Conservation (phyloP, 768 basidiomycete species). For the Mycena pura region DNA sequence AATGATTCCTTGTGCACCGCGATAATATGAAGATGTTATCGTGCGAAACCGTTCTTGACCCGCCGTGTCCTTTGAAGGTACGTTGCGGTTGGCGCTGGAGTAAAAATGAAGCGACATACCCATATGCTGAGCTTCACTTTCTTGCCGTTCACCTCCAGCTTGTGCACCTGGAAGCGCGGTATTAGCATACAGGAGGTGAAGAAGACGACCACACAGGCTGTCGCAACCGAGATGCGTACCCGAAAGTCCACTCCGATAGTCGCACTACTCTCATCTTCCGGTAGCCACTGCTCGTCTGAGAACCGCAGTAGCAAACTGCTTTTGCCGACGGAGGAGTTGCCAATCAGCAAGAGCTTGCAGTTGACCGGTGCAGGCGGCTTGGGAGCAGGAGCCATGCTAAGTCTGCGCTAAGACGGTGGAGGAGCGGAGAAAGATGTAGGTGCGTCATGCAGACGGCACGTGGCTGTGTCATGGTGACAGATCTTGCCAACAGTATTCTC, state of each 20-base stretch:
- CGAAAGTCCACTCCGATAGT: conserved; percentile 89
- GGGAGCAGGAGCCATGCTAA: conserved; percentile 24
- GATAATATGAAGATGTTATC: conserved; percentile 94
- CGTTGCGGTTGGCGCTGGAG: neutral
- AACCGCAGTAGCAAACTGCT: conserved; percentile 92
- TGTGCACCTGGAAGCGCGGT: conserved; percentile 62
- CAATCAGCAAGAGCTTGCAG: conserved; percentile 84
- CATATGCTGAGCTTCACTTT: conserved; percentile 95
- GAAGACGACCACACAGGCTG: conserved; percentile 15
- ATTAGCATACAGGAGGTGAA: conserved; percentile 10
- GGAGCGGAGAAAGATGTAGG: neutral
- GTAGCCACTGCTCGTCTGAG: conserved; percentile 94
- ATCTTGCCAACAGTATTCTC: too few species aligned
- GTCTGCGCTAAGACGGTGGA: neutral
- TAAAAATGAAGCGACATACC: conserved; percentile 59
- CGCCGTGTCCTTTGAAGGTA: conserved; percentile 80
- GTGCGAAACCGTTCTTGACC: conserved; percentile 98
- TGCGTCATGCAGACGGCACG: neutral
- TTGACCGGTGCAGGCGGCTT: conserved; percentile 59
- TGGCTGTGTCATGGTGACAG: too few species aligned
- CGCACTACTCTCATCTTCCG: conserved; percentile 87
- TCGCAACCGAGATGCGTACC: conserved; percentile 47
- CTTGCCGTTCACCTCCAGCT: conserved; percentile 84
- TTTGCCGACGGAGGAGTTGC: conserved; percentile 92
- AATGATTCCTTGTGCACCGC: conserved; percentile 86